A percentile compares a stretch with the other conserved stretches of the same genome.
Evolutionary conservation across 179 eudicot species (phyloP).

Genomic region (Spergularia azorica): DNA sequence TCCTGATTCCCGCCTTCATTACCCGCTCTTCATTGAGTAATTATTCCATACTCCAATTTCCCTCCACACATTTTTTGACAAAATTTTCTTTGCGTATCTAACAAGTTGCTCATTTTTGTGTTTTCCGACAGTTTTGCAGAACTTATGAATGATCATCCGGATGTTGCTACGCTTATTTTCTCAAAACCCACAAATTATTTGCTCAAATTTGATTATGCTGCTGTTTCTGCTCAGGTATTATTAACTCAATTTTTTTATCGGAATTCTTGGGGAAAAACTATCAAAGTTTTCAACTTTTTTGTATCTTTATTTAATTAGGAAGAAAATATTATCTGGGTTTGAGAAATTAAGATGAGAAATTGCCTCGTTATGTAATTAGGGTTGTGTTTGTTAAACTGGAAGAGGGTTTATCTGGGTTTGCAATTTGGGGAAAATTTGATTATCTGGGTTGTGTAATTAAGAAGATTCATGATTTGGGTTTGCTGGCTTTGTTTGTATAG

Average conservation of each 20-base stretch:
- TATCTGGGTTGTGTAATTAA: background rate
- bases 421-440: background rate
- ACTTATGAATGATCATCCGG: slow-evolving; percentile 56
- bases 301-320: background rate
- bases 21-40: slow-evolving; percentile 82
- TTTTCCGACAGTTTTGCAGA: slow-evolving; percentile 65
- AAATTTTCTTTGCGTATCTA: background rate
- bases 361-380: background rate
- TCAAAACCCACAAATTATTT: slow-evolving; percentile 49
- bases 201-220: slow-evolving; percentile 63
- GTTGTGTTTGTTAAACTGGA: background rate
- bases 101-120: background rate
- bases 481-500: slow-evolving; percentile 38
- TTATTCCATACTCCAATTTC: background rate
- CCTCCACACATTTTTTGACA: background rate
- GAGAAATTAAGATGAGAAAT: background rate
- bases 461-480: background rate
- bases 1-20: slow-evolving; percentile 74
- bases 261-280: background rate
- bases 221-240: slow-evolving; percentile 71
- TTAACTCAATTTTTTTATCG: background rate
- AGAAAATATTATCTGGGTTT: background rate
- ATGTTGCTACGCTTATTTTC: slow-evolving; percentile 55
- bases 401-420: background rate
- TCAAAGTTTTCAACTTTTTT: background rate